Base-by-base conservation (phyloP, 768 basidiomycete genomes). In the Pleurotus ostreatus region DNA sequence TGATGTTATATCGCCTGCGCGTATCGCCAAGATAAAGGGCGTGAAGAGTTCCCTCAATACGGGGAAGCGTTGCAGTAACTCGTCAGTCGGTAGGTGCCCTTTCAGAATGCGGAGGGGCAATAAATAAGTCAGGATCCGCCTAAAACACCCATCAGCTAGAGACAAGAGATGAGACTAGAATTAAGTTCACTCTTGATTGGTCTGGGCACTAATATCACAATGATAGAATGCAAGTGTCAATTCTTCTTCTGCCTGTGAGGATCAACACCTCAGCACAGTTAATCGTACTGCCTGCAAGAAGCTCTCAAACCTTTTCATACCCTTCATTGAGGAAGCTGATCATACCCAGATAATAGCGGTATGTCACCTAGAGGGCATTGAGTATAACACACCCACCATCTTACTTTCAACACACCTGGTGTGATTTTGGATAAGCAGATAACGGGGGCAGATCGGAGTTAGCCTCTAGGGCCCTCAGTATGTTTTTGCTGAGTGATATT, bases 321-420 rank as follows among this genome's bases (percentile, higher is more conserved):
- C 96, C 89, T 68, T 98, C 97, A 64, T 92, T 92, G 59, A 98
- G 70, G 72, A 98, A 98, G 65, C 85, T 88, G 59, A 98, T 78
- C 85, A 98, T 92, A 60, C 96, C 97, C 47, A 97, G 72, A 67
- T 98, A 98, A 76, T 96, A 99, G 59, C 86, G 79, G 72, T 90
- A 97, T 20, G 95, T 95, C 49, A 97, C 93, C 89, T 94, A 73
- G 43, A 58, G 58, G 61, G 57, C 56, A 47, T 43, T 65, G 46
- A 66, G 63, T 20, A 23, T 47, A 34, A 38, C 2, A 5, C 5
- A 15, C 11, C 48, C 30, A 43, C 61, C 55, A 54, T 57, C 58
- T 43, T 56, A 60, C 23, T 53, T 22, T 5, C n/a, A 26, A 58
- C 65, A 57, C 67, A 92, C 91, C 73, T 94, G 93, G 70, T 96